Evolutionary conservation across 345 rosid genomes (phyloP), one percentile per base, ranked within the genome.

Genomic region (Triadica sebifera): DNA sequence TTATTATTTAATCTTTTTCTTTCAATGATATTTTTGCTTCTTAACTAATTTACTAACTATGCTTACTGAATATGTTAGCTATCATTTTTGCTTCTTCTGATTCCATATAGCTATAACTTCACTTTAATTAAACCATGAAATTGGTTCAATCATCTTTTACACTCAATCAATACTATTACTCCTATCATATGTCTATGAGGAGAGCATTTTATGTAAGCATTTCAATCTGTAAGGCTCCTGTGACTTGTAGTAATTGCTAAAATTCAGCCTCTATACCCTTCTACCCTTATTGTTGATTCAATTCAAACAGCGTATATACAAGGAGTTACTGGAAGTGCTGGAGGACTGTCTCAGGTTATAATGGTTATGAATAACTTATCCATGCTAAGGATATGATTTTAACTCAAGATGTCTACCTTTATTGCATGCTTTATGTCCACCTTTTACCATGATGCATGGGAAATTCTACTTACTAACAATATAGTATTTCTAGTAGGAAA

Each of bases 281-380:
- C n/a, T n/a, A n/a, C n/a, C n/a, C n/a, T n/a, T n/a, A n/a, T n/a
- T n/a, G n/a, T n/a, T n/a, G n/a, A n/a, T n/a, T n/a, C n/a, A n/a
- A n/a, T n/a, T n/a, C n/a, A n/a, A n/a, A n/a, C n/a, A n/a, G n/a
- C n/a, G n/a, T n/a, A n/a, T n/a, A n/a, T n/a, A n/a, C n/a, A n/a
- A n/a, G n/a, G n/a, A n/a, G n/a, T n/a, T n/a, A 70, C 84, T 73
- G 98, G 98, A 84, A 91, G 93, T 78, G 95, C 98, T 65, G 98
- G 98, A 74, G 95, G 95, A 52, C 67, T 91, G 70, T 51, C 82
- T n/a, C 98, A 92, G 97, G 98, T 94, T 70, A 34, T 63, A 63
- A 73, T 64, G 8, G 66, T 75, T 49, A 19, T 25, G 53, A 52
- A 15, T 70, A 41, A 24, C 60, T 68, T 65, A 52, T 25, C 25